Evolutionary conservation across 225 moss, liverwort and hornwort genomes (phyloP), one percentile per base, ranked within the genome.

Genomic region (Pleurozium schreberi): DNA sequence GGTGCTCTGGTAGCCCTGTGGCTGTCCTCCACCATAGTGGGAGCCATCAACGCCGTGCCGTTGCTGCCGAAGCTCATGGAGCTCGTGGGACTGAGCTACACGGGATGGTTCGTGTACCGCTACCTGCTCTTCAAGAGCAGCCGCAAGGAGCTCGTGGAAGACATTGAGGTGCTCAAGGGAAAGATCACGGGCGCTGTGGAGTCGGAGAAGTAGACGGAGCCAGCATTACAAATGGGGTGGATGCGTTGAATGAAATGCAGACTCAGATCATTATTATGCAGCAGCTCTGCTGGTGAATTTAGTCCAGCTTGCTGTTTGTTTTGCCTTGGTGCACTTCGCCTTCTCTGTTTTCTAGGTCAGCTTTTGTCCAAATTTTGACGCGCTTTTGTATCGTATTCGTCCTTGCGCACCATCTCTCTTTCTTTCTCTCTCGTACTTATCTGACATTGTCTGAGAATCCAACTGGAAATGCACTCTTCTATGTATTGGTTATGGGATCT

Each of bases 31-130:
- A 97, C 98, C 82, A 88, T 99, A 40, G 96, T 97, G 49, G 97
- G 98, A 10, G 97, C 98, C 40, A 96, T 99, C 80, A 99, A 99
- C 92, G 83, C 96, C 68, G 93, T 99, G 62, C 98, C 97, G 0
- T 71, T 97, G 96, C 92, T 99, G 28, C 98, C 98, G 7, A 99
- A 99, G 95, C 42, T 97, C 36, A 91, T 99, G 96, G 98, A 99
- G 91, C 92, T 99, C 71, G 88, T 99, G 59, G 98, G 98, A 2
- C 89, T 99, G 30, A 95, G 95, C 25, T 99, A 99, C 93, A 97
- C 97, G 21, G 97, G 98, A 7, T 99, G 98, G 98, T 99, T 99
- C 76, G 96, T 99, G 53, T 99, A 99, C 93, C 98, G 97, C 77
- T 99, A 99, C 89, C 71, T 99, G 90, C 93, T 99, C 33, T 99